Evolutionary conservation across 1,284 basidiomycete genomes (phyloP), one percentile per base, ranked within the genome.

Genomic region (Sanghuangporus sanghuang): DNA sequence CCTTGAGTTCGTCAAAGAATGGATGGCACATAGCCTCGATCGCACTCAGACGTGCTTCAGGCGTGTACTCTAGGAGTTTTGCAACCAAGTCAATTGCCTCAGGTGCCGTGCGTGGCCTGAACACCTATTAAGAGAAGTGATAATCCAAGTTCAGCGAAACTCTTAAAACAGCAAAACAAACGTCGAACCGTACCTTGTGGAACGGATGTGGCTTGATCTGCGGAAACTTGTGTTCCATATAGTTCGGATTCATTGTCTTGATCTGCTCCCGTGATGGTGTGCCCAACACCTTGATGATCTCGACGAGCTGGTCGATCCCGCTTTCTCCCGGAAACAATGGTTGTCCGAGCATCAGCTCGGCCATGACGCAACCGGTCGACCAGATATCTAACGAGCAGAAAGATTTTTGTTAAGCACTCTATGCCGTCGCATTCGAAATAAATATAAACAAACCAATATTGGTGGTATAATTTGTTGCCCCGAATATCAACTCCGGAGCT

Each of bases 201-300:
- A 96, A 96, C 0, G 94, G 93, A 74, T 97, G 93, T 44, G 96
- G 95, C 76, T 97, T 96, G 82, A 99, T 99, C 78, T 99, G 96
- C 7, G 96, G 96, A 84, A 99, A 99, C 78, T 98, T 98, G 87
- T 99, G 96, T 77, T 99, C 97, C 97, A 99, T 99, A 80, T 99
- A 99, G 80, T 96, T 96, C 58, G 97, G 96, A 79, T 99, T 99
- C 96, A 99, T 99, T 70, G 97, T 98, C 89, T 98, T 98, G 86
- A 99, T 99, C 78, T 99, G 97, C 75, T 99, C 97, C 70, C 96
- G 84, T 64, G 96, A 96, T 0, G 96, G 96, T 23, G 97, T 99
- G 21, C 96, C 96, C 66, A 99, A 86, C 50, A 99, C 95, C 79
- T 99, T 99, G 89, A 99, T 99, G 73, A 99, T 99, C 80, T 99